Evolutionary conservation across 805 yeast species (phyloP), one percentile per base, ranked within the genome.

Genomic region (Zygotorulaspora danielsina): DNA sequence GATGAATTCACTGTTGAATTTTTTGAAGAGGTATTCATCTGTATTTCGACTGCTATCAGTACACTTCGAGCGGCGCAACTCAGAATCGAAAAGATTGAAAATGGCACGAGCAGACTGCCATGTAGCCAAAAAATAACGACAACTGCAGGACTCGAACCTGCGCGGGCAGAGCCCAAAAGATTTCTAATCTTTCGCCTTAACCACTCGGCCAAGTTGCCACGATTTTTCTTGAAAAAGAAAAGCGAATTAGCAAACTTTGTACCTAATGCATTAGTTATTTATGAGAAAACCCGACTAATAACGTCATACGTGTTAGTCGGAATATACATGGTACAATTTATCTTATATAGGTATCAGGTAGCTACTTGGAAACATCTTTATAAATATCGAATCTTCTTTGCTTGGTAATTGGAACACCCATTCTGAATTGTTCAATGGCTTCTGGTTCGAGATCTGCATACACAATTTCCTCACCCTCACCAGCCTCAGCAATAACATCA

Each of bases 381-480:
- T 63, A 63, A 3, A 81, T 72, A 52, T 81, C 88, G 51, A 78
- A 83, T 54, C 94, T 69, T 53, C 93, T 71, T 63, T 84, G 95
- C 17, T 62, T 55, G 16, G 76, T 71, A 13, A 84, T 76, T 5
- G 95, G 94, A 44, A 84, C 81, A 6, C 79, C 77, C 13, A 64
- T 61, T 55, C 95, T 77, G 21, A 79, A 78, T 18, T 68, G 65
- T 2, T 69, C 71, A 39, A 86, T 68, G 11, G 66, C 60, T 10
- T 67, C 76, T 3, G 85, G 84, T 41, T 82, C 83, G 42, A 87
- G 66, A 49, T 78, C 85, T 4, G 88, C 87, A 54, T 77, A 81
- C 4, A 84, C 71, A 45, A 84, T 80, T 50, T 76, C 84, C 62
- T 86, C 95, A 11, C 71, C 80, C 49, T 81, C 87, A 8, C 83